A percentile compares a stretch with the other conserved stretches of the same genome.
Evolutionary conservation across 805 yeast genomes (phyloP).

Genomic region (Metschnikowia kofuensis): DNA sequence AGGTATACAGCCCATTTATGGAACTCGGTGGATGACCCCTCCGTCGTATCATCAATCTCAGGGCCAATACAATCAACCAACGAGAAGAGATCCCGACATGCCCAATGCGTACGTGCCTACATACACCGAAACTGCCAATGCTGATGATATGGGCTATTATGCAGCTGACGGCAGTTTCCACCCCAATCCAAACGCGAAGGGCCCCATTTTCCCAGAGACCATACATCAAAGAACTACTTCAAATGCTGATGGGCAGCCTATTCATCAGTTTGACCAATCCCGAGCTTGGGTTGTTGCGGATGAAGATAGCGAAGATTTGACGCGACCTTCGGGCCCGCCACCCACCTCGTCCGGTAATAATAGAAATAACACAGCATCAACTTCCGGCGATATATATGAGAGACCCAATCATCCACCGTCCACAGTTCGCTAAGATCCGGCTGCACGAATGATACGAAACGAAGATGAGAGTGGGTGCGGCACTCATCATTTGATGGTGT

Average conservation of each 20-base stretch:
- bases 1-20: conserved; percentile 61
- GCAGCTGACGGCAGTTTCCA: conserved; percentile 53
- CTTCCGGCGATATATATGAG: background rate
- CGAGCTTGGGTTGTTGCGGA: background rate
- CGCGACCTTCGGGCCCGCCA: background rate
- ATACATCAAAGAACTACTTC: conserved; percentile 13
- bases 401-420: background rate
- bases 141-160: conserved; percentile 75
- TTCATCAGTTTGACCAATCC: background rate
- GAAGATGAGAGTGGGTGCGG: too few relatives aligned
- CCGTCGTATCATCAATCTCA: conserved; percentile 72
- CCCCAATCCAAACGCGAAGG: conserved; percentile 16
- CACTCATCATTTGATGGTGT: too few relatives aligned
- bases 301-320: background rate
- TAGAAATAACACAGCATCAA: background rate
- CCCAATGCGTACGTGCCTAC: conserved; percentile 57
- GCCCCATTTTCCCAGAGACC: conserved; percentile 10
- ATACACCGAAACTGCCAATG: conserved; percentile 64
- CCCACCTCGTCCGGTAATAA: background rate
- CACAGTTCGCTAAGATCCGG: background rate
- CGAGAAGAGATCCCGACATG: conserved; percentile 38
- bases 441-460: too few relatives aligned
- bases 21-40: conserved; percentile 87
- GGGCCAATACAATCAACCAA: conserved; percentile 47
- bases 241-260: conserved; percentile 9